These are phyloP conservation scores for Cyclocybe aegerita DNA, from an alignment of 768 basidiomycete genomes.

Conservation along the genomic window DNA sequence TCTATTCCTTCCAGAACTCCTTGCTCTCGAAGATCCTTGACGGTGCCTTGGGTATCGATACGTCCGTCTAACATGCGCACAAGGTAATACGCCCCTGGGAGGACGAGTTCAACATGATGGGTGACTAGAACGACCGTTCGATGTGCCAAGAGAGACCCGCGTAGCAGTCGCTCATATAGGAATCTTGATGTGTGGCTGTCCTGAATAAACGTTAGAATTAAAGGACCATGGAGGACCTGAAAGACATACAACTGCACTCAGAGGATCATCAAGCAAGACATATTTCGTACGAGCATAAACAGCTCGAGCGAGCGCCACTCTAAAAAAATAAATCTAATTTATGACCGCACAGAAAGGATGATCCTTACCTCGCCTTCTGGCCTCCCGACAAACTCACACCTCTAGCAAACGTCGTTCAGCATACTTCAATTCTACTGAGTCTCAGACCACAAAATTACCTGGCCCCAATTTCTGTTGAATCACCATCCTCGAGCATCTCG, in stretches of 20 bases:
- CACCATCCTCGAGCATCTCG: constrained; percentile 83
- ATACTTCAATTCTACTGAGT: constrained; percentile 1
- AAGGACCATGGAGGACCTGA: not conserved
- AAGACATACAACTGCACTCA: constrained; percentile 73
- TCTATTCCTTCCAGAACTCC: constrained; percentile 33
- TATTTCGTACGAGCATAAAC: constrained; percentile 72
- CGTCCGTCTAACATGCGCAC: constrained; percentile 82
- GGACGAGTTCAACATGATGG: constrained; percentile 81
- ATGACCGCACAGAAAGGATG: not conserved
- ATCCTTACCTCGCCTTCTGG: constrained; percentile 69
- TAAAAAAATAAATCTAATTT: constrained; percentile 20
- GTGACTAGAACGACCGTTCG: constrained; percentile 61
- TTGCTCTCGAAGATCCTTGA: constrained; percentile 57
- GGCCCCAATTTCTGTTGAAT: constrained; percentile 80
- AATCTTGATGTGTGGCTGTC: constrained; percentile 35
- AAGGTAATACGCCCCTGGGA: constrained; percentile 71
- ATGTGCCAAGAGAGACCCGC: constrained; percentile 30
- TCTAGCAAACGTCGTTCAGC: constrained; percentile 25
- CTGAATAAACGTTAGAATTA: constrained; percentile 5
- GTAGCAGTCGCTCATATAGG: constrained; percentile 29
- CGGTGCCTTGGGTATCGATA: constrained; percentile 71
- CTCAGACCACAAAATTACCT: constrained; percentile 32
- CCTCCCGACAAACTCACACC: constrained; percentile 80
- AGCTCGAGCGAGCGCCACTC: constrained; percentile 81
- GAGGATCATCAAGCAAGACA: constrained; percentile 77